Conservation (phyloP, 352 stramenopile species). For the Phytophthora meadii region DNA sequence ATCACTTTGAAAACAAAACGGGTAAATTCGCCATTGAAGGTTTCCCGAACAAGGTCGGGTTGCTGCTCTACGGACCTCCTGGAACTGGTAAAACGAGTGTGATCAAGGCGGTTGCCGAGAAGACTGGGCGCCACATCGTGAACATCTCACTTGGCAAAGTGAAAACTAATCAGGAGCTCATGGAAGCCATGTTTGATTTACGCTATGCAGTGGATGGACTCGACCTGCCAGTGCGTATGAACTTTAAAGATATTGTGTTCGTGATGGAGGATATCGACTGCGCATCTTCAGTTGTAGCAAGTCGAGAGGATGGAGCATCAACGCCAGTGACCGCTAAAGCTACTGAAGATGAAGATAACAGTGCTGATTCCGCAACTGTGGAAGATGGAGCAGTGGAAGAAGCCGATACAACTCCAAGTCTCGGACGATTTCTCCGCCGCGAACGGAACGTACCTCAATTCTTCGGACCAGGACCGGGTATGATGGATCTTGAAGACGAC, state of each 20-base stretch:
- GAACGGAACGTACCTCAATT: slow-evolving; percentile 1
- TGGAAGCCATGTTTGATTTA: slow-evolving; percentile 84
- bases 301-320: slow-evolving; percentile 35
- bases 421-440: neutral
- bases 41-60: slow-evolving; percentile 89
- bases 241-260: slow-evolving; percentile 89
- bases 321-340: slow-evolving; percentile 1
- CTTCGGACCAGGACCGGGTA: neutral
- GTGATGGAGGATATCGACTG: slow-evolving; percentile 92
- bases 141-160: slow-evolving; percentile 72
- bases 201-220: slow-evolving; percentile 59
- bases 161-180: slow-evolving; percentile 84
- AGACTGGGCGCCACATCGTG: slow-evolving; percentile 77
- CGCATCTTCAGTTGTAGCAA: slow-evolving; percentile 69
- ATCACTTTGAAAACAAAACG: slow-evolving; percentile 71
- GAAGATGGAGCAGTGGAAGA: slow-evolving; percentile 18
- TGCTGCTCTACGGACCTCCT: slow-evolving; percentile 86
- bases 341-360: neutral
- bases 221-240: slow-evolving; percentile 68
- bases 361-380: neutral
- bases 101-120: slow-evolving; percentile 86
- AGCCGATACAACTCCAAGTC: slow-evolving; percentile 29
- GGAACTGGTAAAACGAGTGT: slow-evolving; percentile 91
- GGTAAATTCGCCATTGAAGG: slow-evolving; percentile 89
- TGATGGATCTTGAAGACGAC: slow-evolving; percentile 1